Conservation (phyloP, 2,329 filamentous ascomycete genomes). For the Rutstroemia sp. region DNA sequence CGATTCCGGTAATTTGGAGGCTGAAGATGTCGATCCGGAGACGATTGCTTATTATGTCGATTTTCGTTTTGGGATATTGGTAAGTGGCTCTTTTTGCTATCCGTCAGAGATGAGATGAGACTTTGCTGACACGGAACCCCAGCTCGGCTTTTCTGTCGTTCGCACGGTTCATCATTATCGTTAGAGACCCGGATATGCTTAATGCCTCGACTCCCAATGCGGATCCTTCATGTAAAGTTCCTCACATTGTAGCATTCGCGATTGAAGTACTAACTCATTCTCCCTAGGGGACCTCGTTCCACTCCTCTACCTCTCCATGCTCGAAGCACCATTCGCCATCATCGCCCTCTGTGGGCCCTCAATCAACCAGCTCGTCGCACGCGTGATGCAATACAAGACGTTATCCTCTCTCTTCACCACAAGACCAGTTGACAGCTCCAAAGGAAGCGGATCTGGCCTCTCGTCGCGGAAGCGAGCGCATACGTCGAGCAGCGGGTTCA, state of each 20-base stretch:
- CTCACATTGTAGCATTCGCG: neutral
- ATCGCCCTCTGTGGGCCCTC: neutral
- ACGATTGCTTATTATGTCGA: neutral
- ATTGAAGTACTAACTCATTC: neutral
- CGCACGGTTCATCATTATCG: neutral
- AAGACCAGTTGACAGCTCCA: neutral
- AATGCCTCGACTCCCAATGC: neutral
- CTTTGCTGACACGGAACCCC: neutral
- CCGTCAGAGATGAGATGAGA: neutral
- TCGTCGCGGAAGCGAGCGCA: neutral
- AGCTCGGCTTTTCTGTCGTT: neutral
- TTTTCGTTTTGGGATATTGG: neutral
- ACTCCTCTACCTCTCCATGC: neutral
- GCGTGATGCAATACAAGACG: neutral
- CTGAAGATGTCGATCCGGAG: neutral
- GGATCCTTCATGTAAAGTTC: neutral
- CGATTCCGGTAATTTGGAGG: neutral
- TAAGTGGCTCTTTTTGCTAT: neutral
- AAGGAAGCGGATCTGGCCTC: neutral
- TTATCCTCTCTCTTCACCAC: neutral
- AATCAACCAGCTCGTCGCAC: neutral
- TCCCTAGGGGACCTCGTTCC: neutral
- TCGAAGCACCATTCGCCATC: neutral
- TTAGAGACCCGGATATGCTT: neutral
- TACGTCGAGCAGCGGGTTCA: neutral